A percentile compares a stretch with the other conserved stretches of the same genome.
These are phyloP conservation scores for Hericium erinaceus DNA, from an alignment of 768 basidiomycete species.

Conservation along the genomic window DNA sequence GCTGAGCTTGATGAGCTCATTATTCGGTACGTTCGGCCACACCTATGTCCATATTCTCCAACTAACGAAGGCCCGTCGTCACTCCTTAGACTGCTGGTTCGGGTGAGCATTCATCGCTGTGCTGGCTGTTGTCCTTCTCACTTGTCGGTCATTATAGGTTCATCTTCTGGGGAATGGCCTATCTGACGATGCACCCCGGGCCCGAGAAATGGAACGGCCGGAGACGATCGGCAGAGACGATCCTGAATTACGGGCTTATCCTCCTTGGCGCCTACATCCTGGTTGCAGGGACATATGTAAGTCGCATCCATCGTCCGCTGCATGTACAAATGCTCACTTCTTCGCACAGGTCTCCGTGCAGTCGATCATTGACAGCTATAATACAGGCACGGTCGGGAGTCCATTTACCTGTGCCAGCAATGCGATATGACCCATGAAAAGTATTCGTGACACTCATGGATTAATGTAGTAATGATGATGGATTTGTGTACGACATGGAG, in stretches of 20 bases:
- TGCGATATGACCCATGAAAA: not conserved
- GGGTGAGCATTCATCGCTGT: not conserved
- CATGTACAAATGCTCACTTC: not conserved
- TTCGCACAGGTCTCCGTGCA: not conserved
- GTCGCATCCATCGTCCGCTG: conserved; percentile 14
- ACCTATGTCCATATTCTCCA: too few relatives aligned
- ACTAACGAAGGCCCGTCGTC: too few relatives aligned
- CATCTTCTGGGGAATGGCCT: conserved; percentile 38
- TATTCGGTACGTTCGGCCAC: conserved; percentile 35
- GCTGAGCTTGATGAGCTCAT: conserved; percentile 31
- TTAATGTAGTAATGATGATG: not conserved
- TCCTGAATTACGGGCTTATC: conserved; percentile 30
- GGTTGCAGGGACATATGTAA: conserved; percentile 31
- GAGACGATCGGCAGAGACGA: conserved; percentile 25
- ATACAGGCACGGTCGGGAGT: not conserved
- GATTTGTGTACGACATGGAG: not conserved
- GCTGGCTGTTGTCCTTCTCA: not conserved
- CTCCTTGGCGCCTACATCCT: conserved; percentile 29
- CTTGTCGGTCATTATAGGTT: conserved; percentile 30
- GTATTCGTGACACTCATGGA: not conserved
- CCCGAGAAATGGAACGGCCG: conserved; percentile 25
- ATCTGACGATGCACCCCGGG: conserved; percentile 29
- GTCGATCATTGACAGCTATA: conserved; percentile 1
- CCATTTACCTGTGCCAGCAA: conserved; percentile 1
- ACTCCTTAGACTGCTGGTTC: too few relatives aligned